phyloP scores from a whole-genome alignment of 2,329 filamentous ascomycete species.

The Fusarium stilboides region DNA sequence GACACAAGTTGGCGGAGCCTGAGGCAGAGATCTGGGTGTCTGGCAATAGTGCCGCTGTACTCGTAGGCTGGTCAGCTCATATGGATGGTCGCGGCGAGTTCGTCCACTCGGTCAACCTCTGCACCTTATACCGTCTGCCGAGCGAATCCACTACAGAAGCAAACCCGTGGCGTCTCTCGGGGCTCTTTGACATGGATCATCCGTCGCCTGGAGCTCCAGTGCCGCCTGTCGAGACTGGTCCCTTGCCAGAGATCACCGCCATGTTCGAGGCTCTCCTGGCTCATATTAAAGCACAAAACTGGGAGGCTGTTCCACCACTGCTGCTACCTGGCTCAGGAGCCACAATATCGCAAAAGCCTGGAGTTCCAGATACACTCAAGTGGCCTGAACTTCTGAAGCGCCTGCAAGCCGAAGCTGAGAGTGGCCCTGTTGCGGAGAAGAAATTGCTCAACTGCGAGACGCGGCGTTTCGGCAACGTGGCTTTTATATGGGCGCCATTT shows the following conservation, averaged over 20 bases:
- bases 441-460: not conserved
- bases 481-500: slow-evolving; percentile 7
- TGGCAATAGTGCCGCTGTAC: slow-evolving; percentile 1
- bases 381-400: not conserved
- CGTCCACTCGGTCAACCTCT: not conserved
- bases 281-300: not conserved
- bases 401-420: not conserved
- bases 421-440: not conserved
- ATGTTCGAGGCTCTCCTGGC: not conserved
- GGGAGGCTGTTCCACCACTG: not conserved
- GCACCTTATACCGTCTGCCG: not conserved
- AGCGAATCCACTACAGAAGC: rapidly evolving
- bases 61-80: not conserved
- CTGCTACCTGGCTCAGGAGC: not conserved
- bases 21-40: not conserved
- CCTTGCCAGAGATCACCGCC: not conserved
- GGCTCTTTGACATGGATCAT: slow-evolving; percentile 4
- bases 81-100: slow-evolving; percentile 1
- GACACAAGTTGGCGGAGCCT: not conserved
- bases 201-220: not conserved
- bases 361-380: not conserved
- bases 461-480: not conserved
- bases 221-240: not conserved
- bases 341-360: not conserved
- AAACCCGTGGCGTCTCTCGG: slow-evolving; percentile 1